Evolutionary conservation across 148 eudicot species (phyloP).

Genomic region (Rhododendron vialii): DNA sequence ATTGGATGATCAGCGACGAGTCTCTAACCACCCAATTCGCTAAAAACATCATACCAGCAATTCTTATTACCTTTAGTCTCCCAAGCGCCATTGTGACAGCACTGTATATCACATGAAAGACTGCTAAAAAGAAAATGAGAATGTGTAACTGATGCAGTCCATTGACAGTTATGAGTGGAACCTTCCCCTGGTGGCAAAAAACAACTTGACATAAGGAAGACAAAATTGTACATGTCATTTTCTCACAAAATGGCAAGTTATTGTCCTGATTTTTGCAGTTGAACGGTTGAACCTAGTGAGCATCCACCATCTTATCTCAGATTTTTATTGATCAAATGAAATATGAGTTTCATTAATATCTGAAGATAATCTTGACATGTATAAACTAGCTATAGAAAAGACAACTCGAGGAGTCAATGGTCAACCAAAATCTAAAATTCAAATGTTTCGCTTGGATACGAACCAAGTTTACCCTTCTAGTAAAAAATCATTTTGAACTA

Average conservation of each 20-base stretch:
- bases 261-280: background rate
- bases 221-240: background rate
- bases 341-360: too few relatives aligned
- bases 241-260: background rate
- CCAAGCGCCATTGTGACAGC: constrained; percentile 84
- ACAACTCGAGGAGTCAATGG: background rate
- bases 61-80: constrained; percentile 56
- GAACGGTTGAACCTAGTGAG: background rate
- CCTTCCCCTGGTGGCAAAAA: constrained; percentile 28
- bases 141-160: constrained; percentile 90
- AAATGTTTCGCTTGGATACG: background rate
- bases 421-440: background rate
- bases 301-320: background rate
- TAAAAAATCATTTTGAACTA: too few relatives aligned
- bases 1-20: background rate
- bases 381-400: background rate
- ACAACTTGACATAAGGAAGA: background rate
- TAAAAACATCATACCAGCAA: background rate
- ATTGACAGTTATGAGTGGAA: constrained; percentile 57
- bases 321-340: background rate
- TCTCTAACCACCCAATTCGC: background rate
- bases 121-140: constrained; percentile 83
- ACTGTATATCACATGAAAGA: constrained; percentile 73
- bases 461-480: background rate
- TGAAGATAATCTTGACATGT: background rate